These are phyloP conservation scores for Alternaria tenuissima DNA, from an alignment of 2,329 filamentous ascomycete genomes.

Conservation along the genomic window DNA sequence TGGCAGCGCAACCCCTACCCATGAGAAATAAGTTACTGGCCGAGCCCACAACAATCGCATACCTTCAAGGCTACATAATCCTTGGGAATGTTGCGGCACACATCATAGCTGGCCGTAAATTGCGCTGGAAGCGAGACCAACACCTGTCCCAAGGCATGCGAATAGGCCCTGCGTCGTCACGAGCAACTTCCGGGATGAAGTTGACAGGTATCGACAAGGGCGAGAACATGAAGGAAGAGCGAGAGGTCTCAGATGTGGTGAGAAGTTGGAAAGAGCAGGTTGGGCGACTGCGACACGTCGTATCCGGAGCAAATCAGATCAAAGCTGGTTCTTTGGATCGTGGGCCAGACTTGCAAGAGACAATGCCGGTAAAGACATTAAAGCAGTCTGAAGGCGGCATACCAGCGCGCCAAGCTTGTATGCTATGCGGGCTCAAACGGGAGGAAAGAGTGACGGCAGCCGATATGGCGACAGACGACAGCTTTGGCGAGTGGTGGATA, in stretches of 20 bases:
- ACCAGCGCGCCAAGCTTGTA: constrained; percentile 77
- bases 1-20: constrained; percentile 65
- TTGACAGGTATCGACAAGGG: constrained; percentile 83
- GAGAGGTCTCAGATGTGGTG: constrained; percentile 81
- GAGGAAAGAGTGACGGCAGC: constrained; percentile 82
- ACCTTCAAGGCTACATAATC: constrained; percentile 70
- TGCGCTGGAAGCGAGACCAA: constrained; percentile 90
- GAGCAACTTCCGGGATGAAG: constrained; percentile 83
- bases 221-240: constrained; percentile 82
- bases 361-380: constrained; percentile 71
- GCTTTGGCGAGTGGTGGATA: constrained; percentile 96
- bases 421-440: constrained; percentile 86
- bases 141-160: constrained; percentile 87
- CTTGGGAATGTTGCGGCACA: constrained; percentile 75
- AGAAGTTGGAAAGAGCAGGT: constrained; percentile 78
- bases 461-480: constrained; percentile 81
- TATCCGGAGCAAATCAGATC: constrained; percentile 69
- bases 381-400: constrained; percentile 71
- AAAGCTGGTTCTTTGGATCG: constrained; percentile 49
- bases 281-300: constrained; percentile 75
- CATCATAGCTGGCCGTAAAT: constrained; percentile 82
- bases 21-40: constrained; percentile 70
- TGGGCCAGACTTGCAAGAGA: constrained; percentile 76
- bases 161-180: constrained; percentile 77
- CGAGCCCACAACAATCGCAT: constrained; percentile 68